These are phyloP conservation scores for Trichoderma sp. DNA, from an alignment of 2,329 filamentous ascomycete genomes.

Conservation along the genomic window DNA sequence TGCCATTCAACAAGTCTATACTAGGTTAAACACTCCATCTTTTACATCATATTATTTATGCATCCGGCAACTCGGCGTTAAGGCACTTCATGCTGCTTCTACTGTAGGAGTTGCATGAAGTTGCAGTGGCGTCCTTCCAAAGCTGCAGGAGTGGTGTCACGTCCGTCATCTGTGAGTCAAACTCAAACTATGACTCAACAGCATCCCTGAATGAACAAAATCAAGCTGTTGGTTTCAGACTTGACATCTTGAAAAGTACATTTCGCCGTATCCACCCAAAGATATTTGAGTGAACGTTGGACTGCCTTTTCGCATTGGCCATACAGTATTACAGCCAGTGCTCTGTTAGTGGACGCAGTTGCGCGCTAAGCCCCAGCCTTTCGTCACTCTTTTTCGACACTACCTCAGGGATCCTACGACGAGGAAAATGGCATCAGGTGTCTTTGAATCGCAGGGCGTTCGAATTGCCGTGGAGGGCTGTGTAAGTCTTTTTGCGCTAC, in stretches of 20 bases:
- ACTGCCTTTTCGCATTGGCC: neutral
- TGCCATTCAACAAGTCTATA: neutral
- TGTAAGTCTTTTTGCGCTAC: conserved; percentile 54
- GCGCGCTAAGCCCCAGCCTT: conserved; percentile 12
- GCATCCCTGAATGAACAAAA: neutral
- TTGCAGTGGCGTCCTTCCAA: neutral
- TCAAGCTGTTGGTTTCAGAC: neutral
- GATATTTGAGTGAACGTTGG: neutral
- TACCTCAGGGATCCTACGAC: neutral
- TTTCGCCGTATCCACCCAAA: neutral
- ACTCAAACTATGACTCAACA: neutral
- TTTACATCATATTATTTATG: neutral
- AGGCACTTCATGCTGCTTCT: neutral
- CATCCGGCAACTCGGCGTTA: neutral
- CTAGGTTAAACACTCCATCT: neutral
- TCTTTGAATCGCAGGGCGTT: conserved; percentile 54
- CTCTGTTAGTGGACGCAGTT: neutral
- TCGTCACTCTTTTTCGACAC: conserved; percentile 12
- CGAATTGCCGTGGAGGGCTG: conserved; percentile 87
- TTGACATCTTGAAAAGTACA: neutral
- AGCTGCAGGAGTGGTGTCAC: neutral
- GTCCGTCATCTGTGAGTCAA: neutral
- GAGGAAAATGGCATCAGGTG: conserved; percentile 39
- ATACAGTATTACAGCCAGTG: neutral
- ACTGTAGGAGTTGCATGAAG: neutral